A percentile compares a stretch with the other conserved stretches of the same genome.
phyloP scores from a whole-genome alignment of 108 stramenopile species.

The Stephanodiscus minutulus region DNA sequence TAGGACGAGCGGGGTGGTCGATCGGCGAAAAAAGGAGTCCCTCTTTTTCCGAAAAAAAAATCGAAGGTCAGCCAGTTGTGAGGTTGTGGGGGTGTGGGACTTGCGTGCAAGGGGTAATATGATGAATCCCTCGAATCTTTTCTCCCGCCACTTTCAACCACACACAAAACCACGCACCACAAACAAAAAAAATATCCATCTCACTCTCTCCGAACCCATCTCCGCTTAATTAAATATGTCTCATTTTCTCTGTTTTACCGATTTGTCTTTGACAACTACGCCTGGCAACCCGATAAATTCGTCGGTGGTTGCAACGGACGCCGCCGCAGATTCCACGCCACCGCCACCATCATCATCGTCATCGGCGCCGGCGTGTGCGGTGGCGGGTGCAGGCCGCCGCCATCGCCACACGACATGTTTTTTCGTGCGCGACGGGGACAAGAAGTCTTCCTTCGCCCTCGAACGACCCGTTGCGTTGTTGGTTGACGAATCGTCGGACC shows the following conservation, averaged over 20 bases:
- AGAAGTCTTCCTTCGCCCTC: constrained; percentile 35
- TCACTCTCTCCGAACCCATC: not conserved
- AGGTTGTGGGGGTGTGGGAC: no score
- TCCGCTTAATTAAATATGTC: not conserved
- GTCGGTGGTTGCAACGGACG: no score
- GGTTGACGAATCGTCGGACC: not conserved
- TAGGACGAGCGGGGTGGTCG: no score
- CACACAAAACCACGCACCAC: no score
- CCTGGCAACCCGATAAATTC: not conserved
- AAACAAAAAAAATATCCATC: no score
- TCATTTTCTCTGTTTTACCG: constrained; percentile 13
- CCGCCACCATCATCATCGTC: no score
- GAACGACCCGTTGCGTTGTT: constrained; percentile 8
- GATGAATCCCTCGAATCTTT: no score
- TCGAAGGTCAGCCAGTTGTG: no score
- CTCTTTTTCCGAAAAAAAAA: no score
- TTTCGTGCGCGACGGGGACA: constrained; percentile 33
- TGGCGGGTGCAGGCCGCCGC: not conserved
- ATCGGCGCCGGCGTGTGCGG: not conserved
- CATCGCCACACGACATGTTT: constrained; percentile 9
- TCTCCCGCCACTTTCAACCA: no score
- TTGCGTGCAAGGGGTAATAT: no score
- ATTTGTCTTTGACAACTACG: not conserved
- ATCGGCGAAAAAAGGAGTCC: no score
- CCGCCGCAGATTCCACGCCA: not conserved